Base-by-base conservation (phyloP, 2,329 filamentous ascomycete species). In the Lasiodiplodia sp. region DNA sequence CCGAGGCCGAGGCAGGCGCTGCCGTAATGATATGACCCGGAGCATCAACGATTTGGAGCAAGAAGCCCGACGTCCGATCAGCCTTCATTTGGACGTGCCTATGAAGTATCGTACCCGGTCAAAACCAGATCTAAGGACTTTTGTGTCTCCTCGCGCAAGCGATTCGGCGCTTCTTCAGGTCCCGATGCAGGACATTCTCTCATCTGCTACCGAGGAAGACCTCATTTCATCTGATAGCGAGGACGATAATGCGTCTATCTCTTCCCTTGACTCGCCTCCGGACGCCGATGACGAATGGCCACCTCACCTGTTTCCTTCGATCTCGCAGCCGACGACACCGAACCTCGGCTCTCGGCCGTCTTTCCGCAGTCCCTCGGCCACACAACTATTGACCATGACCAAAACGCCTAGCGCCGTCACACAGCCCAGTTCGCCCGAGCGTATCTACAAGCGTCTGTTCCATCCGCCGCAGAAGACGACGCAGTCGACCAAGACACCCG, bases 371-470 rank as follows among this genome's bases (percentile, higher is more conserved):
- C 53, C 11, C 57, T 72, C 53, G 70, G 72, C 63, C 72, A 73
- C 63, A 16, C 64, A 55, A 49, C 68, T 69, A 34, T 34, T 34
- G 16, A 64, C 68, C 44, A 69, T 69, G 68, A 69, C 68, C 34
- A 67, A 51, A 40, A 63, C 68, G 23, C 53, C 56, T 25, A 47
- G 52, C 21, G 69, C 63, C 11, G 44, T 67, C 62, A 69, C 67
- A 47, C 64, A 70, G 21, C 78, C 79, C 0, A 82, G 79, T 70
- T 77, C 77, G 1, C 79, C 81, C 1, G 81, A 82, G 67, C 69
- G 76, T 1, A 75, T 76, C 4, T 84, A 83, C 69, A 82, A 82
- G 72, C 75, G 75, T 4, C 71, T 83, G 0, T 83, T 83, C 68
- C 81, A 83, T 38, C 72, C 75, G 1, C 70, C 74, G 2, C 70